Evolutionary conservation across 768 basidiomycete genomes (phyloP).

Genomic region (Auriculariales sp.): DNA sequence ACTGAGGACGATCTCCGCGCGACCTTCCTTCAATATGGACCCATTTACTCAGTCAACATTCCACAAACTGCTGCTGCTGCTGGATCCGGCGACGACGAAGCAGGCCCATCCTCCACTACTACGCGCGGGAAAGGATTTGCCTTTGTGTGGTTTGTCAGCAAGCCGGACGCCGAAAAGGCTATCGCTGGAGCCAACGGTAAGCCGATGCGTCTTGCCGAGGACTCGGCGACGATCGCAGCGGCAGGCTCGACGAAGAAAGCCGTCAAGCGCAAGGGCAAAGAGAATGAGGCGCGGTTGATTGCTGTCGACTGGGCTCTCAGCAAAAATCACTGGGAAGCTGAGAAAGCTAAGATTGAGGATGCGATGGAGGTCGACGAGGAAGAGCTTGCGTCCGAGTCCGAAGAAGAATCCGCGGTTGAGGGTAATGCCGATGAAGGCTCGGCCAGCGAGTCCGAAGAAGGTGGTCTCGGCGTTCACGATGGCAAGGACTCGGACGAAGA

Average conservation of each 20-base stretch:
- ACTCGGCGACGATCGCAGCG: slow-evolving; percentile 31
- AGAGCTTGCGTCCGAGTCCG: neutral
- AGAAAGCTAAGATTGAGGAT: slow-evolving; percentile 38
- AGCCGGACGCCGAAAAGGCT: slow-evolving; percentile 72
- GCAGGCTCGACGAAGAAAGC: slow-evolving; percentile 28
- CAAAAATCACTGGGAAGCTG: slow-evolving; percentile 84
- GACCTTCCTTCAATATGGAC: slow-evolving; percentile 75
- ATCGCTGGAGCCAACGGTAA: slow-evolving; percentile 70
- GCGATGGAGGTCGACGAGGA: slow-evolving; percentile 17
- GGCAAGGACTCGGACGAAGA: slow-evolving; percentile 13
- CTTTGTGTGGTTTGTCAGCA: slow-evolving; percentile 86
- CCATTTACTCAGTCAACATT: slow-evolving; percentile 74
- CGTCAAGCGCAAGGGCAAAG: slow-evolving; percentile 32
- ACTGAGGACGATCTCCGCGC: slow-evolving; percentile 76
- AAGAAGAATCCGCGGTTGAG: neutral
- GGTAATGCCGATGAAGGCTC: slow-evolving; percentile 24
- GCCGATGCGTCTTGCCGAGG: slow-evolving; percentile 40
- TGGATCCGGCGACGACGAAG: too few relatives aligned
- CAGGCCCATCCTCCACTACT: too few relatives aligned
- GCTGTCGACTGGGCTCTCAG: slow-evolving; percentile 96
- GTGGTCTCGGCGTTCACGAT: slow-evolving; percentile 14
- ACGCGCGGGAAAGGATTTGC: slow-evolving; percentile 93
- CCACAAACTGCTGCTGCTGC: too few relatives aligned
- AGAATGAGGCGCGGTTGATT: slow-evolving; percentile 40
- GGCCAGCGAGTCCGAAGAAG: too few relatives aligned